Evolutionary conservation across 371 early-diverging fungal species (phyloP), one percentile per base, ranked within the genome.

Genomic region (Mortierella polycephala): DNA sequence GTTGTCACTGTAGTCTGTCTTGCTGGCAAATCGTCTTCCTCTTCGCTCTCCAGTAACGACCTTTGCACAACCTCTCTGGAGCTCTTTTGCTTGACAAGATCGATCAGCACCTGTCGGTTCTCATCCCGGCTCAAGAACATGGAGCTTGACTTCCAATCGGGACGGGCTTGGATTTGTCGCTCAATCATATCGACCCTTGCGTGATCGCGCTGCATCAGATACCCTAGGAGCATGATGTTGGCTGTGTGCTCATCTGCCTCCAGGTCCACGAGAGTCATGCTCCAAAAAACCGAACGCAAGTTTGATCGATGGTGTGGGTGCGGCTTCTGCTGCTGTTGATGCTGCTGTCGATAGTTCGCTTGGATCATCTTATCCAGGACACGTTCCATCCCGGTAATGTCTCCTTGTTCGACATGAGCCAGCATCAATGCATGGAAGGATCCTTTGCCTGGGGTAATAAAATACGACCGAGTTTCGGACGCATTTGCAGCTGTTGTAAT

Each of bases 171-270:
- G 58, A 77, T 77, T 62, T 64, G 64, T 1, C 56, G 49, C 39
- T 60, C 62, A 54, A 77, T 57, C 53, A 49, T 8, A 8, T 71
- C 62, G 11, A 58, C 77, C 60, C 71, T 77, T 4, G 52, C 56
- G 2, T 57, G 49, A 41, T 77, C 72, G 21, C 61, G 60, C 4
- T 30, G 46, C 7, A 40, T 39, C 14, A 71, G 49, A 51, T 77
- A 77, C 13, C 77, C 77, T 37, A 77, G 63, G 13, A 77, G 58
- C 72, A 77, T 57, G 53, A 77, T 77, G 13, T 65, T 77, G 42
- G 77, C 77, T 6, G 77, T 77, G 55, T 71, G 67, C 41, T 77
- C 77, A 46, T 77, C 77, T 23, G 77, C 72, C 4, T 72, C 65
- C 58, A 71, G 60, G 47, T 71, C 12, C 23, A 39, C 7, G n/a